Evolutionary conservation across 2,329 filamentous ascomycete species (phyloP), one percentile per base, ranked within the genome.

Genomic region (Fusarium nodosum): DNA sequence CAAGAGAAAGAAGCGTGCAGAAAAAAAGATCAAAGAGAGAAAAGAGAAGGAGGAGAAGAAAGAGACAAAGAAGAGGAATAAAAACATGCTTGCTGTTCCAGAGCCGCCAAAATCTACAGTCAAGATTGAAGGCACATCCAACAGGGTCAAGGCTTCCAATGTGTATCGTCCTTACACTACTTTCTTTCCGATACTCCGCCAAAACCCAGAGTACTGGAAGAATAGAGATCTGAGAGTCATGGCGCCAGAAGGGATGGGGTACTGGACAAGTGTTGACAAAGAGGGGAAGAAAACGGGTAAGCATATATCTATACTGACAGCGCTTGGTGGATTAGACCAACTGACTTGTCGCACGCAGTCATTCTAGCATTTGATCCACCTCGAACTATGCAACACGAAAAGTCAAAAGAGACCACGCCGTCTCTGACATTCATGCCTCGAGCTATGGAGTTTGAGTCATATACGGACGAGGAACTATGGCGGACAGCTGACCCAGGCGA

Each of bases 391-490:
- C 64, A 56, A 13, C 50, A 75, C 24, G 59, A 66, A 12, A 67
- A 60, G 33, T 76, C 74, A 0, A 64, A 58, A 15, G 44, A 64
- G 18, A 31, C 12, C 6, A 64, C 51, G 3, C 60, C 60, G 9
- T 74, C 75, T 6, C 57, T 76, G 3, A 77, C 74, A 5, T 77
- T 76, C 24, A 76, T 77, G 74, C 75, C 75, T 7, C 59, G 75
- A 24, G 72, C 73, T 1, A 65, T 75, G 68, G 75, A 77, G 36
- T 59, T 76, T 13, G 74, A 76, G 48, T 73, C 73, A 2, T 77
- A 72, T n/a, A 66, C 74, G 1, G 70, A 75, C 1, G 75, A 77
- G 3, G 74, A 75, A 20, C 61, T 73, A 12, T 75, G 73, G 74
- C 68, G 71, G 44, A 70, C 56, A 4, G 68, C 75, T 5, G 72